These are phyloP conservation scores for Helotiales sp. DNA, from an alignment of 2,329 filamentous ascomycete species.

Conservation along the genomic window DNA sequence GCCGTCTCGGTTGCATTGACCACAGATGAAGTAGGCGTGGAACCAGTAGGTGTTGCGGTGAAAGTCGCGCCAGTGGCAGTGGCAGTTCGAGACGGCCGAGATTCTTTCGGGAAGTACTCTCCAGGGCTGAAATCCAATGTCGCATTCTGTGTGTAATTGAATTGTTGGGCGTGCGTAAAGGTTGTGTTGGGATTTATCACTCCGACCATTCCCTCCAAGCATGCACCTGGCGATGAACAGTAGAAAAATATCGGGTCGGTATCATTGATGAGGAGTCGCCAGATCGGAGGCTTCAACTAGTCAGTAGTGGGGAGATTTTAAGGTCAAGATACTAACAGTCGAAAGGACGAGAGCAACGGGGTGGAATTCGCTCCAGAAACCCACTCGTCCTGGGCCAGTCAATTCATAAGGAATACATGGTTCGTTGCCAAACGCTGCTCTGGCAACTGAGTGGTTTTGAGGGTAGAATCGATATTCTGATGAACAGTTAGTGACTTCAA, in stretches of 20 bases:
- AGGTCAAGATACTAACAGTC: slow-evolving; percentile 46
- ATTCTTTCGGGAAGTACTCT: slow-evolving; percentile 56
- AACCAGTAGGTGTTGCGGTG: slow-evolving; percentile 7
- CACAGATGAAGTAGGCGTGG: slow-evolving; percentile 1
- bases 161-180: slow-evolving; percentile 54
- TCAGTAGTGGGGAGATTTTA: not conserved
- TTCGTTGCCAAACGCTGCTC: slow-evolving; percentile 57
- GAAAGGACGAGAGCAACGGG: slow-evolving; percentile 48
- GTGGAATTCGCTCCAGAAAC: slow-evolving; percentile 60
- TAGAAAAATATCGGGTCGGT: slow-evolving; percentile 72
- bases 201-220: slow-evolving; percentile 74
- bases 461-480: slow-evolving; percentile 64
- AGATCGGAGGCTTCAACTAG: slow-evolving; percentile 46
- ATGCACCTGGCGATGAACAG: slow-evolving; percentile 70
- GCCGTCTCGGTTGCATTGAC: not conserved
- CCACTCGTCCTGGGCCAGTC: slow-evolving; percentile 51
- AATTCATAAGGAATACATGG: slow-evolving; percentile 69
- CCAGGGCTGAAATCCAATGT: slow-evolving; percentile 61
- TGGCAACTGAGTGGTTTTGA: slow-evolving; percentile 66
- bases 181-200: slow-evolving; percentile 70
- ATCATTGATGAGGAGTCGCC: slow-evolving; percentile 57
- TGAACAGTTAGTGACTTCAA: slow-evolving; percentile 10
- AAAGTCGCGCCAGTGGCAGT: slow-evolving; percentile 18
- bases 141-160: slow-evolving; percentile 52
- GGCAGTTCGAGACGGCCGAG: not conserved